Conservation (phyloP, 2,329 filamentous ascomycete genomes). For the Chaetomium sp. region DNA sequence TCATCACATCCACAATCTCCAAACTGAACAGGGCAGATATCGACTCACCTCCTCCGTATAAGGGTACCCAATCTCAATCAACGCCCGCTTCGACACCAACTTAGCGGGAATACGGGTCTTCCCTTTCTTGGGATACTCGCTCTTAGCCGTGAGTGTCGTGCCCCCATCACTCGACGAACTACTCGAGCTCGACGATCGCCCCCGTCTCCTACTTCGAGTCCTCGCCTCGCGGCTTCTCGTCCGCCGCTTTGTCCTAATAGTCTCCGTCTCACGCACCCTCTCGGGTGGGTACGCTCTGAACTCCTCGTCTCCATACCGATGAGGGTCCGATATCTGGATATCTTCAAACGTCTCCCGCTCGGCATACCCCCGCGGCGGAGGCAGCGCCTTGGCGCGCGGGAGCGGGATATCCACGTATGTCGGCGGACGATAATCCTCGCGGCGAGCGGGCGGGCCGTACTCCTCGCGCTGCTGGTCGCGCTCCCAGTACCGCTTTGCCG, state of each 20-base stretch:
- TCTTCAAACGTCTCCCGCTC: slow-evolving; percentile 58
- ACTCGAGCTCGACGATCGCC: slow-evolving; percentile 38
- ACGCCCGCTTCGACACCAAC: slow-evolving; percentile 71
- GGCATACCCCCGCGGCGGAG: slow-evolving; percentile 51
- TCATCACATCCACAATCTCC: not conserved
- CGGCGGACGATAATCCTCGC: slow-evolving; percentile 40
- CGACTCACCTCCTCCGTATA: slow-evolving; percentile 73
- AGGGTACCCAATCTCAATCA: slow-evolving; percentile 79
- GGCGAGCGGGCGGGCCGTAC: slow-evolving; percentile 52
- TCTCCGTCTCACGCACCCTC: slow-evolving; percentile 55
- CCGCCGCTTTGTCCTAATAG: slow-evolving; percentile 44
- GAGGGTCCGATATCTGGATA: slow-evolving; percentile 60
- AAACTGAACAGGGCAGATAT: not conserved
- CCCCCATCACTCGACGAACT: slow-evolving; percentile 43
- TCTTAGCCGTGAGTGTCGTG: slow-evolving; percentile 44
- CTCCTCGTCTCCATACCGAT: slow-evolving; percentile 65
- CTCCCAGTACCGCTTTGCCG: slow-evolving; percentile 42
- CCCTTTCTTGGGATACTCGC: slow-evolving; percentile 71
- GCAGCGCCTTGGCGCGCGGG: slow-evolving; percentile 55
- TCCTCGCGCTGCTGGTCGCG: slow-evolving; percentile 40
- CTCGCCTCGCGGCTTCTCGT: slow-evolving; percentile 34
- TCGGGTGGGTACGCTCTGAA: slow-evolving; percentile 55
- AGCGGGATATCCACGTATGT: slow-evolving; percentile 60
- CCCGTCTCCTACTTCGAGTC: slow-evolving; percentile 25
- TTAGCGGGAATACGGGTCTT: slow-evolving; percentile 82